Conservation (phyloP, 176 grass and related monocot species). For the Themeda triandra region DNA sequence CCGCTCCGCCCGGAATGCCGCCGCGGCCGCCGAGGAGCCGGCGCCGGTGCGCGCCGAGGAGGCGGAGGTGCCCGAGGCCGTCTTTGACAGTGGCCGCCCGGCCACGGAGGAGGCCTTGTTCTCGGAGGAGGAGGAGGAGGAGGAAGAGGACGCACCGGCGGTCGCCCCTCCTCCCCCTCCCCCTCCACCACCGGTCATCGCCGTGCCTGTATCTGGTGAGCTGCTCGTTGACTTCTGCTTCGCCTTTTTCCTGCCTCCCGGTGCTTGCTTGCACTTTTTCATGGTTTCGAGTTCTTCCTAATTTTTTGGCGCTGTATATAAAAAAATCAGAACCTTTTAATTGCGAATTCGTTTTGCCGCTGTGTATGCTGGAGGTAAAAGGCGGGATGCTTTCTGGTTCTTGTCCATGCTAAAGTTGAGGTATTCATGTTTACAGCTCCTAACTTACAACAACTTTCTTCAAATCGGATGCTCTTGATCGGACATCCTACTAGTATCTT, state of each 20-base stretch:
- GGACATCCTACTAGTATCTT: neutral
- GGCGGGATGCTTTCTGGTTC: slow-evolving; percentile 12
- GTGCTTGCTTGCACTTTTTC: neutral
- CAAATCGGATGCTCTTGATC: neutral
- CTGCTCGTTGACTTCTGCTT: slow-evolving; percentile 27
- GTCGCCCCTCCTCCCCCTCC: neutral
- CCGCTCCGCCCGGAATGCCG: slow-evolving; percentile 26
- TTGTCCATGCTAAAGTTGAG: neutral
- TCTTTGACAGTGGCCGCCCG: slow-evolving; percentile 49
- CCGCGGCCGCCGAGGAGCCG: slow-evolving; percentile 29
- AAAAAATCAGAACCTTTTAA: neutral
- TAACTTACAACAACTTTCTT: neutral
- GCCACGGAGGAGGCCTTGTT: slow-evolving; percentile 49
- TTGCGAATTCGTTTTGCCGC: neutral
- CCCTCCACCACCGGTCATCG: slow-evolving; percentile 21
- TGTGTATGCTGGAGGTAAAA: slow-evolving; percentile 25
- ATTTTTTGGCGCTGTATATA: neutral
- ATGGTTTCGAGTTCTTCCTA: slow-evolving; percentile 1
- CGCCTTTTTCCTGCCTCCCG: neutral
- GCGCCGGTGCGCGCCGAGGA: neutral
- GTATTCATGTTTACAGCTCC: slow-evolving; percentile 2
- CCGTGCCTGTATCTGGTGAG: slow-evolving; percentile 57
- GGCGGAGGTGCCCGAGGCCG: slow-evolving; percentile 14
- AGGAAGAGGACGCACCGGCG: slow-evolving; percentile 27
- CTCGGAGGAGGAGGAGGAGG: slow-evolving; percentile 39